Evolutionary conservation across 495 filamentous ascomycete genomes (phyloP).

Genomic region (Chlorociboria aeruginascens): DNA sequence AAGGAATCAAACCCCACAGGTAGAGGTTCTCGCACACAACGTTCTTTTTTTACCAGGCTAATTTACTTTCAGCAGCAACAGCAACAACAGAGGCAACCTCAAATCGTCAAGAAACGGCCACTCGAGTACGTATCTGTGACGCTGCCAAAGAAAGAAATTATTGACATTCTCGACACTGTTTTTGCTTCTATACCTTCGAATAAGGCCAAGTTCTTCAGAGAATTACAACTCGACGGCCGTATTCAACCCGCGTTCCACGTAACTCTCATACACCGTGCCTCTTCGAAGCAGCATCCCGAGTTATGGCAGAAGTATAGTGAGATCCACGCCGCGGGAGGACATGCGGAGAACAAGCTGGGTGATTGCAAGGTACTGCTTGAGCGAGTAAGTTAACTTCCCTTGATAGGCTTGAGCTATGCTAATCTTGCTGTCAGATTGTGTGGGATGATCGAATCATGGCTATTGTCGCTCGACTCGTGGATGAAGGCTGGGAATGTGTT

Average conservation of each 20-base stretch:
- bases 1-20: constrained; percentile 2
- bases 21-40: constrained; percentile 16
- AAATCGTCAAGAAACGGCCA: constrained; percentile 14
- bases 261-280: constrained; percentile 76
- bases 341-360: constrained; percentile 27
- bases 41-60: constrained; percentile 25
- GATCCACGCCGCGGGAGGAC: constrained; percentile 30
- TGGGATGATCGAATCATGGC: constrained; percentile 82
- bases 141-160: constrained; percentile 45
- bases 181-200: constrained; percentile 43
- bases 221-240: constrained; percentile 58
- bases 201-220: constrained; percentile 55
- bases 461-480: constrained; percentile 60
- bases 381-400: constrained; percentile 18
- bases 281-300: constrained; percentile 40
- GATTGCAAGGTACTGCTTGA: constrained; percentile 40
- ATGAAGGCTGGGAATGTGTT: constrained; percentile 47
- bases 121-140: constrained; percentile 78
- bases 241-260: constrained; percentile 85
- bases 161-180: constrained; percentile 47
- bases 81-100: constrained; percentile 18
- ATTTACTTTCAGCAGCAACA: constrained; percentile 17
- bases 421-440: constrained; percentile 37
- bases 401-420: neutral
- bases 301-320: constrained; percentile 58